Percentiles rank a stretch among this genome's conserved stretches.
phyloP scores from a whole-genome alignment of 257 asterid genomes.

The Lithospermum erythrorhizon region DNA sequence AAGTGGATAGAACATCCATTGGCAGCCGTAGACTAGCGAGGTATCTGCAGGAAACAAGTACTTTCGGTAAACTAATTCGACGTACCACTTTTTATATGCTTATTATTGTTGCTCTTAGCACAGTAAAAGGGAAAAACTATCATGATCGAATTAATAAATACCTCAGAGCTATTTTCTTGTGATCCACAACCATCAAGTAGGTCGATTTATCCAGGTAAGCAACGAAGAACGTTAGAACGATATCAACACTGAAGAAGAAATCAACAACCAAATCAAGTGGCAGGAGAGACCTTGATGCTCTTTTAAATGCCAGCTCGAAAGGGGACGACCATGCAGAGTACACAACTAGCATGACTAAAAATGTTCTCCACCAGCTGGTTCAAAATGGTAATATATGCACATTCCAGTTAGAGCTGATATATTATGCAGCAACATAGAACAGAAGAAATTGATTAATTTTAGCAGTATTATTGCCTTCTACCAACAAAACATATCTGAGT shows the following conservation, averaged over 20 bases:
- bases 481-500: too few relatives aligned
- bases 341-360: constrained; percentile 66
- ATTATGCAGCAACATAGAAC: background rate
- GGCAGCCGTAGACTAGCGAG: constrained; percentile 58
- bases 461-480: too few relatives aligned
- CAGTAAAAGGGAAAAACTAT: background rate
- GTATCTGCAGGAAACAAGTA: constrained; percentile 30
- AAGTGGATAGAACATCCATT: constrained; percentile 83
- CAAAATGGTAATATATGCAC: background rate
- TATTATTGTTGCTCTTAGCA: background rate
- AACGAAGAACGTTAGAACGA: constrained; percentile 71
- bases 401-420: background rate
- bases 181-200: constrained; percentile 65
- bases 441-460: too few relatives aligned
- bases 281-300: constrained; percentile 52
- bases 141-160: constrained; percentile 3
- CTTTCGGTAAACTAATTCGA: background rate
- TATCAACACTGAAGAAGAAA: constrained; percentile 60
- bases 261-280: constrained; percentile 71
- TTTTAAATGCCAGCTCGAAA: constrained; percentile 71
- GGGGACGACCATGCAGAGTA: constrained; percentile 97
- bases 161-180: constrained; percentile 63
- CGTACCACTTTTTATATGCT: too few relatives aligned
- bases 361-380: constrained; percentile 75
- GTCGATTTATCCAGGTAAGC: constrained; percentile 81